Evolutionary conservation across 306 rosid genomes (phyloP).

Genomic region (Glycine soja): DNA sequence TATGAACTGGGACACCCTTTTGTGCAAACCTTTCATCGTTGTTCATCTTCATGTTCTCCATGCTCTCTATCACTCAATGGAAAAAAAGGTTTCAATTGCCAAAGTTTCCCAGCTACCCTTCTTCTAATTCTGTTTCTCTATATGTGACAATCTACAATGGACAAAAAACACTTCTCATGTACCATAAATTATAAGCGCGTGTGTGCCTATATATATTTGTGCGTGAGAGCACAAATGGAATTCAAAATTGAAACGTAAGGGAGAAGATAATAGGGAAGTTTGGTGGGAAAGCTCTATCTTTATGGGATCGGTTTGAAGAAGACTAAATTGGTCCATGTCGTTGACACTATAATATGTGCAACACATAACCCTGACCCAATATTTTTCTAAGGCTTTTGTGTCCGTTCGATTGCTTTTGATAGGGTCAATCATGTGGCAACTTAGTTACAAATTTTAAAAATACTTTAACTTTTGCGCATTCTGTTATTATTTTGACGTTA

Average conservation of each 20-base stretch:
- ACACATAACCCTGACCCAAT: not conserved
- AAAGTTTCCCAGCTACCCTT: slow-evolving; percentile 24
- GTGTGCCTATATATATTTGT: slow-evolving; percentile 6
- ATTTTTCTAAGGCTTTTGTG: not conserved
- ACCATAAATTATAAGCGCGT: not conserved
- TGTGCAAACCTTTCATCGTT: slow-evolving; percentile 36
- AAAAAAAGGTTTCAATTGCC: slow-evolving; percentile 31
- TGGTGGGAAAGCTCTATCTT: slow-evolving; percentile 57
- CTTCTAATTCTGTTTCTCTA: slow-evolving; percentile 26
- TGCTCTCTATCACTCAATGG: not conserved
- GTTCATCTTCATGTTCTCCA: slow-evolving; percentile 61
- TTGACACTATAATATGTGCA: slow-evolving; percentile 36
- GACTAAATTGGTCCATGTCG: slow-evolving; percentile 64
- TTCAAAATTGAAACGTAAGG: slow-evolving; percentile 59
- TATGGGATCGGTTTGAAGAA: slow-evolving; percentile 50
- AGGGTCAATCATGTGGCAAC: slow-evolving; percentile 7
- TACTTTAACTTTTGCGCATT: not conserved
- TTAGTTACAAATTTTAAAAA: not conserved
- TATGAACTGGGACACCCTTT: slow-evolving; percentile 64
- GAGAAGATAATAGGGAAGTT: slow-evolving; percentile 54
- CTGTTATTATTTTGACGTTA: not conserved
- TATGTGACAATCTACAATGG: slow-evolving; percentile 10
- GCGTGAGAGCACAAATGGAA: slow-evolving; percentile 14
- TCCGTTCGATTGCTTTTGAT: slow-evolving; percentile 42
- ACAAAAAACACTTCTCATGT: slow-evolving; percentile 1